Percentiles rank a stretch among this genome's conserved stretches.
phyloP scores from a whole-genome alignment of 1,284 basidiomycete genomes.

The Ceratobasidium sp. region DNA sequence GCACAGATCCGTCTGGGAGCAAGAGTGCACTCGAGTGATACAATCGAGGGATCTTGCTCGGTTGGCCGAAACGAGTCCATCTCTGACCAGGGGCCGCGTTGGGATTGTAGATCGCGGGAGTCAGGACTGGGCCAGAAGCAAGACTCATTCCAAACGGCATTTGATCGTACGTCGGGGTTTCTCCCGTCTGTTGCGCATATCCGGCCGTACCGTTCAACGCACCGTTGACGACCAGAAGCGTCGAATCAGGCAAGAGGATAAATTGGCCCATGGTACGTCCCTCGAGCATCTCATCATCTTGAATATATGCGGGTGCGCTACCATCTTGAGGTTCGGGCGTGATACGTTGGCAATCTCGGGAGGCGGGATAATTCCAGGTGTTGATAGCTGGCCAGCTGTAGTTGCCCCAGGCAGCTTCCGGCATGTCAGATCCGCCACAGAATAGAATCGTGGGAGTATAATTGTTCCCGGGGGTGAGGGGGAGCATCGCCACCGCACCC shows the following conservation, averaged over 20 bases:
- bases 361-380: constrained; percentile 53
- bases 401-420: constrained; percentile 62
- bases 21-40: constrained; percentile 81
- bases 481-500: constrained; percentile 84
- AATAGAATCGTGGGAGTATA: constrained; percentile 87
- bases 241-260: constrained; percentile 75
- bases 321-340: constrained; percentile 61
- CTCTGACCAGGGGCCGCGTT: constrained; percentile 61
- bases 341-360: constrained; percentile 64
- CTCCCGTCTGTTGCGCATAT: constrained; percentile 51
- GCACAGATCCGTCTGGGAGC: constrained; percentile 76
- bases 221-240: constrained; percentile 75
- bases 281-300: constrained; percentile 75
- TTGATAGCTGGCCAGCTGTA: constrained; percentile 49
- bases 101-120: constrained; percentile 76
- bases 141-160: constrained; percentile 46
- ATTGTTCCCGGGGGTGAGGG: constrained; percentile 85
- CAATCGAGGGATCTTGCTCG: constrained; percentile 68
- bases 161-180: constrained; percentile 60
- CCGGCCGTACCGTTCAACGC: constrained; percentile 60
- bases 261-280: constrained; percentile 80
- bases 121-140: constrained; percentile 56
- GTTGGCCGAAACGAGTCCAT: constrained; percentile 65
- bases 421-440: constrained; percentile 83
- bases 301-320: constrained; percentile 55